phyloP scores from a whole-genome alignment of 2,329 filamentous ascomycete genomes.

The Ophiostoma angusticollis region DNA sequence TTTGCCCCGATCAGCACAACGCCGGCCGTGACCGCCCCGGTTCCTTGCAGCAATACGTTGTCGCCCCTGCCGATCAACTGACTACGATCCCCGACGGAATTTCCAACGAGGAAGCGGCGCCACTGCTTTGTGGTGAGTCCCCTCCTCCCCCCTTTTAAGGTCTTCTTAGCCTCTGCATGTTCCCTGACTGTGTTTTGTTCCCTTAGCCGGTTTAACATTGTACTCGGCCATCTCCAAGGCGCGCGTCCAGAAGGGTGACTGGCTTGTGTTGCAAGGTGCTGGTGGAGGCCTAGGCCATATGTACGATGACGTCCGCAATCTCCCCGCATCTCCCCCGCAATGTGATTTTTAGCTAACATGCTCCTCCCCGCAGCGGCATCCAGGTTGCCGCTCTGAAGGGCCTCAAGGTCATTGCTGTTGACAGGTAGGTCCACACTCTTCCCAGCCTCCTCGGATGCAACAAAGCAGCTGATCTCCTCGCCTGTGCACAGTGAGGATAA shows the following conservation, averaged over 20 bases:
- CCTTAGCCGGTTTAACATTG: constrained; percentile 3
- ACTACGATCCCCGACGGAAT: constrained; percentile 4
- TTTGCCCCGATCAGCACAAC: constrained; percentile 9
- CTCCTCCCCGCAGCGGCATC: neutral
- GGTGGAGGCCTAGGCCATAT: constrained; percentile 3
- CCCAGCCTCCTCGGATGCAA: too few relatives aligned
- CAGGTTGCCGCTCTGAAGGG: constrained; percentile 3
- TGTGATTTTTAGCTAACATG: too few relatives aligned
- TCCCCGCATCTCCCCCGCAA: neutral
- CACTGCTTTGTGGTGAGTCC: constrained; percentile 6
- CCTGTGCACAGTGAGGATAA: constrained; percentile 7
- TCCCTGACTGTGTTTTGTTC: neutral
- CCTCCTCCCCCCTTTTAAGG: too few relatives aligned
- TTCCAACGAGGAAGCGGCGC: constrained; percentile 2
- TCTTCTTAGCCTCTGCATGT: too few relatives aligned
- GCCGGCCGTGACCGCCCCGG: constrained; percentile 7
- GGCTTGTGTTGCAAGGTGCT: constrained; percentile 2
- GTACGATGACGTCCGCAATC: neutral
- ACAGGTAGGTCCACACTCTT: constrained; percentile 2
- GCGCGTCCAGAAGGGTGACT: neutral
- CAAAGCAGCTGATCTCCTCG: too few relatives aligned
- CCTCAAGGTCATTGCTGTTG: constrained; percentile 6
- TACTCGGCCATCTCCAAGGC: constrained; percentile 6
- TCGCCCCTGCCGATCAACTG: neutral
- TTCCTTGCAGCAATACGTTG: constrained; percentile 7